Evolutionary conservation across 106 monocot species (phyloP), one percentile per base, ranked within the genome.

Genomic region (Apostasia shenzhenica): DNA sequence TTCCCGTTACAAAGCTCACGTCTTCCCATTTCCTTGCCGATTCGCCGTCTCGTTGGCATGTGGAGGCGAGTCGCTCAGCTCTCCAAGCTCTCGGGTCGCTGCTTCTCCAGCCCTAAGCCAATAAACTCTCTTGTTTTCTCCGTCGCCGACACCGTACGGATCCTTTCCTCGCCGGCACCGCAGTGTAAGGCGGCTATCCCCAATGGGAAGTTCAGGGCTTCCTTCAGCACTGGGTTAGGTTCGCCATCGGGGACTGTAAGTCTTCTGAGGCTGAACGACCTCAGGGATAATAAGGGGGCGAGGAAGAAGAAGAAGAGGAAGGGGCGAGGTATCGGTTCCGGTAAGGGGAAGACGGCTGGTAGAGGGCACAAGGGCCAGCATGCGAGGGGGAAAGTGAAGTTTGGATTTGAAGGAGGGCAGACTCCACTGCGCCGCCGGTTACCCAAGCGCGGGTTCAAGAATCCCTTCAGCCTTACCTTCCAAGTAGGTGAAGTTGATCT

Each of bases 361-460:
- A 76, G 88, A 45, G 95, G 95, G 2, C 95, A 95, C 72, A 95
- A 95, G 70, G 95, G 95, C 3, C 95, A 95, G 81, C 91, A 86
- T 72, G 95, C 95, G 13, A 75, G 95, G 54, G 89, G 91, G 4
- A 91, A 84, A 41, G 75, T 77, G 66, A 95, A 86, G 74, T 88
- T 91, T 49, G 95, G 95, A 10, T 95, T 95, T 59, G 95, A 95
- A 70, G 95, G 95, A 2, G 95, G 95, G 12, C 95, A 95, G 78
- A 95, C 95, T 14, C 95, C 95, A 3, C 80, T 95, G 5, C 78
- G 95, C 14, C 75, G 91, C n/a, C 55, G 83, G 9, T 70, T 95
- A 4, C 95, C 95, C 5, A 76, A 83, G 45, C 81, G 95, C 0
- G 95, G 95, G 12, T 95, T 95, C 59, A 88, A 88, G 66, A 95